Percentiles rank a stretch among this genome's conserved stretches.
Evolutionary conservation across 2,329 filamentous ascomycete genomes (phyloP).

Genomic region (Claviceps capensis): DNA sequence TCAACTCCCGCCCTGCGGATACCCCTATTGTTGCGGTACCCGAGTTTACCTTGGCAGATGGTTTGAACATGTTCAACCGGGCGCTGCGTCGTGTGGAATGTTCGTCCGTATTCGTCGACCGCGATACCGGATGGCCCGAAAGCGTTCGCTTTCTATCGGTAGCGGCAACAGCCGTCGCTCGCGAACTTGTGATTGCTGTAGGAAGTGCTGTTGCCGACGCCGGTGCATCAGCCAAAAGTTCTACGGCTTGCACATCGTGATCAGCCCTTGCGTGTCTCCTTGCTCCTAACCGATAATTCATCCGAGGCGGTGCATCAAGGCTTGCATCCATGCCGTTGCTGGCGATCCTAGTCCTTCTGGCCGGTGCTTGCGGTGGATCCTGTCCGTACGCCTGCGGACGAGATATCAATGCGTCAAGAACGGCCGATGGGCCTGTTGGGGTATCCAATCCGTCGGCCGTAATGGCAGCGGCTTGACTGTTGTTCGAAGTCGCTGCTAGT

Average conservation of each 20-base stretch:
- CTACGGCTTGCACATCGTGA: conserved; percentile 18
- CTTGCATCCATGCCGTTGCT: conserved; percentile 39
- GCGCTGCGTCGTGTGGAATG: conserved; percentile 53
- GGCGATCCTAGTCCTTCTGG: conserved; percentile 38
- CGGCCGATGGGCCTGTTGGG: conserved; percentile 24
- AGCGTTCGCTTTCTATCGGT: conserved; percentile 76
- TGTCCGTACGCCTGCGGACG: conserved; percentile 14
- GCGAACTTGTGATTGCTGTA: conserved; percentile 18
- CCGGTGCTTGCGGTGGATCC: conserved; percentile 39
- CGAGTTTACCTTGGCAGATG: conserved; percentile 52
- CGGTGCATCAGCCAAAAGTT: conserved; percentile 29
- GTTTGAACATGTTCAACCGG: conserved; percentile 54
- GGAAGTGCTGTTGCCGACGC: conserved; percentile 20
- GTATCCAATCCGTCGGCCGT: conserved; percentile 50
- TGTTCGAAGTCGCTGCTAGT: conserved; percentile 24
- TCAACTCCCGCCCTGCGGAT: conserved; percentile 55
- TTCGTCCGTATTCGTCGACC: conserved; percentile 42
- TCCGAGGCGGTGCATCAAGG: conserved; percentile 48
- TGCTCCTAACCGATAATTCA: conserved; percentile 41
- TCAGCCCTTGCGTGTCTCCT: conserved; percentile 26
- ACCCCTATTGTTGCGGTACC: conserved; percentile 42
- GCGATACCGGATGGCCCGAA: conserved; percentile 61
- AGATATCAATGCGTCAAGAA: conserved; percentile 11
- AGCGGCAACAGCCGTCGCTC: conserved; percentile 26
- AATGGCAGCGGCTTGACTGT: conserved; percentile 19